Evolutionary conservation across 2,329 filamentous ascomycete species (phyloP), one percentile per base, ranked within the genome.

Genomic region (Scedosporium apiospermum): DNA sequence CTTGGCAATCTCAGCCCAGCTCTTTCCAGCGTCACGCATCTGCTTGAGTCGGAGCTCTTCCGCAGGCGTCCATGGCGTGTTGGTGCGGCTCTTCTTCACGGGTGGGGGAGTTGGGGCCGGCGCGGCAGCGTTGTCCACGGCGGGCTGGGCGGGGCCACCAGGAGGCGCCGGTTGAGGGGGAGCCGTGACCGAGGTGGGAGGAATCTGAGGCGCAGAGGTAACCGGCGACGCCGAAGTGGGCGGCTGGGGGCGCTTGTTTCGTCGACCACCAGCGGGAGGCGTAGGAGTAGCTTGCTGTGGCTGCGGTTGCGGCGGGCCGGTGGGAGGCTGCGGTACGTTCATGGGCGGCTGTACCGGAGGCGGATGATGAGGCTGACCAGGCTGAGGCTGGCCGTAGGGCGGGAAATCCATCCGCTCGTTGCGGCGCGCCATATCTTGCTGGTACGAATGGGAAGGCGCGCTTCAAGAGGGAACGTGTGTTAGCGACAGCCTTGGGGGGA

Each of bases 1-100:
- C 87, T 98, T 98, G 68, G 93, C 95, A 71, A 99, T 99, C 71
- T 98, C 95, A 58, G 91, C 96, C 95, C 95, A 99, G 71, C 90
- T 96, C 69, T 90, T 93, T 10, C 93, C 93, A 1, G 88, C 85
- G 75, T 98, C 95, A 70, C 95, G 85, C 91, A 99, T 96, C 67
- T 88, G 86, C 80, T 98, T 98, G 68, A 99, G 79, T 57, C 92
- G 82, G 72, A 93, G 86, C 76, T 99, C 95, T 74, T 99, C 95
- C 41, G 90, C 90, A 2, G 93, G 91, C 1, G 93, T 97, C 95
- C 95, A 99, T 0, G 95, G 95, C 2, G 95, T 99, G 73, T 99
- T 99, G n/a, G 95, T 98, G 65, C 95, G 84, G 70, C 91, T 95
- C 79, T 97, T 97, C 80, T 98, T 99, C 58, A 84, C 80, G 6